Conservation (phyloP, 768 basidiomycete species). For the Mrakia frigida region DNA sequence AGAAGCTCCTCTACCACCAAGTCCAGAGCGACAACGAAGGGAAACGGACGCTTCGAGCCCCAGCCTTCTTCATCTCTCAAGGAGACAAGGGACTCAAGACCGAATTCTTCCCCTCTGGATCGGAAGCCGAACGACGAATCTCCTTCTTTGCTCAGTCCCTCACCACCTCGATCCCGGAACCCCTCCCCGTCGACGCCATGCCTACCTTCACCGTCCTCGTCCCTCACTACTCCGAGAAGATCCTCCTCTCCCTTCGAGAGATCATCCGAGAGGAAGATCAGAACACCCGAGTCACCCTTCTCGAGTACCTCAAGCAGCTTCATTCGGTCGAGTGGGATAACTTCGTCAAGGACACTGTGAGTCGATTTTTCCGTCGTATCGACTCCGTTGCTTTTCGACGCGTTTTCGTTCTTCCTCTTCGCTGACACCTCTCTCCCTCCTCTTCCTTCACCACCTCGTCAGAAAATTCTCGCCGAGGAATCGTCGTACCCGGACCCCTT, state of each 20-base stretch:
- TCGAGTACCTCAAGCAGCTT: slow-evolving; percentile 97
- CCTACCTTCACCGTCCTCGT: slow-evolving; percentile 98
- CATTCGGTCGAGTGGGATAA: slow-evolving; percentile 99
- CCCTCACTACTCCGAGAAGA: slow-evolving; percentile 99
- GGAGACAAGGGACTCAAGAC: slow-evolving; percentile 76
- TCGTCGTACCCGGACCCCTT: slow-evolving; percentile 69
- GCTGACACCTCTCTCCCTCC: too few species aligned
- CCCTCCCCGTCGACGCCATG: slow-evolving; percentile 97
- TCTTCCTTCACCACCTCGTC: too few species aligned
- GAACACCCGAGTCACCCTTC: slow-evolving; percentile 89
- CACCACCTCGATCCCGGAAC: slow-evolving; percentile 88
- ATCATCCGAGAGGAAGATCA: slow-evolving; percentile 99
- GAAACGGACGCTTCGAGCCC: slow-evolving; percentile 84
- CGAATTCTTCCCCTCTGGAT: slow-evolving; percentile 89
- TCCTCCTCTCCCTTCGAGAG: slow-evolving; percentile 88
- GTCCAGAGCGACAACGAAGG: slow-evolving; percentile 85
- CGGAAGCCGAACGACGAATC: slow-evolving; percentile 93
- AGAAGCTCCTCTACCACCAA: slow-evolving; percentile 95
- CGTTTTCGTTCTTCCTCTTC: too few species aligned
- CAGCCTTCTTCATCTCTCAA: slow-evolving; percentile 97
- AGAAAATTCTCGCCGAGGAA: slow-evolving; percentile 93
- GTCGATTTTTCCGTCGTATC: too few species aligned
- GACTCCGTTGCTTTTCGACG: too few species aligned
- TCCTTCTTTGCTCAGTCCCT: slow-evolving; percentile 98
- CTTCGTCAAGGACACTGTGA: slow-evolving; percentile 87